Evolutionary conservation across 805 yeast species (phyloP), one percentile per base, ranked within the genome.

Genomic region (Monosporozyma servazzii): DNA sequence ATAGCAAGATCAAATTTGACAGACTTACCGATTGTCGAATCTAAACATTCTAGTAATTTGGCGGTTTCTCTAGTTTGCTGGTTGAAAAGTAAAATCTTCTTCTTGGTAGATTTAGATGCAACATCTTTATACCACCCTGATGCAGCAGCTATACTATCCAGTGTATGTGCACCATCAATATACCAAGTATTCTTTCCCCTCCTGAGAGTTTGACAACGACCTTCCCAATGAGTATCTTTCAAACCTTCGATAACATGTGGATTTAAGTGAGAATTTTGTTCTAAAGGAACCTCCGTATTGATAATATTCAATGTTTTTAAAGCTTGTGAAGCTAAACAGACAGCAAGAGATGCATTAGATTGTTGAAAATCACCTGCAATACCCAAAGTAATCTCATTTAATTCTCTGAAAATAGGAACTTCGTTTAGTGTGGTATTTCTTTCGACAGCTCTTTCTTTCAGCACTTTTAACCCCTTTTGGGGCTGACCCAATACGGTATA

Each of bases 111-210:
- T 3, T 51, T 42, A 2, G 43, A 49, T 2, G 53, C 56, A 20
- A 53, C 61, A 5, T 64, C 58, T 37, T 68, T 71, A 59, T 84
- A 88, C 99, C 99, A 93, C 9, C 68, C 70, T 0, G 91, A 76
- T 0, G 96, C 86, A n/a, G 82, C 95, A 30, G 74, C 74, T 23
- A 95, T 78, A 53, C 96, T 86, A 61, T 93, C 99, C 45, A 77
- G 71, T 0, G 99, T 93, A 61, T 93, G 99, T 0, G 99, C 98
- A 18, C 99, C 99, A 69, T 93, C 99, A 15, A 91, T 69, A 56
- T 71, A 82, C 96, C 96, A 93, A n/a, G 76, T 78, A 23, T 72
- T 70, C 15, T 70, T 68, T 25, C 72, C 71, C 23, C 71, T 75
- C 5, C 58, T 54, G 30, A 88, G 67, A 1, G 80, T 75, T 69